These are phyloP conservation scores for Sclerotinia subarctica DNA, from an alignment of 2,329 filamentous ascomycete species.

Conservation along the genomic window DNA sequence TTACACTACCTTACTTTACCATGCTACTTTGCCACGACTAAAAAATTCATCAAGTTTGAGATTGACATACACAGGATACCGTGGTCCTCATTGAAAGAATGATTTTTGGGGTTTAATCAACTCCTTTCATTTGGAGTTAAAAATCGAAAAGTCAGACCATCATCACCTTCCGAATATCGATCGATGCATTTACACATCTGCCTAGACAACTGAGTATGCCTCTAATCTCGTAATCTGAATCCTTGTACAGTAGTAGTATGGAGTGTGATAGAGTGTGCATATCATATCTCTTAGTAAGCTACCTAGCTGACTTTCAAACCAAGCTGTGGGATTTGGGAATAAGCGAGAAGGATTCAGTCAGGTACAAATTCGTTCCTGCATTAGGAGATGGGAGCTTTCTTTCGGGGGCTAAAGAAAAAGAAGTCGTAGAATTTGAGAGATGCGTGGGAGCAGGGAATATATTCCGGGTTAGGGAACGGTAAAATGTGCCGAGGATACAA, in stretches of 20 bases:
- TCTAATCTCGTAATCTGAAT: not conserved
- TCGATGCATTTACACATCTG: too few relatives aligned
- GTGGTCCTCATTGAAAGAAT: not conserved
- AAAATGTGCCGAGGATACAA: not conserved
- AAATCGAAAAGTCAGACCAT: too few relatives aligned
- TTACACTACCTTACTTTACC: not conserved
- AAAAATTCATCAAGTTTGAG: not conserved
- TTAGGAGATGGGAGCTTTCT: not conserved
- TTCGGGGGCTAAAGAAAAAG: not conserved
- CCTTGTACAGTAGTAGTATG: not conserved
- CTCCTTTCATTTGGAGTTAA: too few relatives aligned
- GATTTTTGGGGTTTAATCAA: not conserved
- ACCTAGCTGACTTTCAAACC: not conserved
- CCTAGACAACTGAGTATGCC: not conserved
- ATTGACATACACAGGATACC: not conserved
- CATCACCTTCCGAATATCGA: not conserved
- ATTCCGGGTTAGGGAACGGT: not conserved
- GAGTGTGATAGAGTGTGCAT: not conserved
- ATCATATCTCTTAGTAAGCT: not conserved
- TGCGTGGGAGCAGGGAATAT: not conserved
- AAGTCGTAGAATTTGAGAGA: not conserved
- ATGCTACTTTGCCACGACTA: not conserved
- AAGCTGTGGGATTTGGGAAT: not conserved
- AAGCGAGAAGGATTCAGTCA: conserved; percentile 3
- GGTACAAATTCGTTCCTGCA: not conserved